Base-by-base conservation (phyloP, 1,139 yeast genomes). In the Wickerhamomyces sp. region DNA sequence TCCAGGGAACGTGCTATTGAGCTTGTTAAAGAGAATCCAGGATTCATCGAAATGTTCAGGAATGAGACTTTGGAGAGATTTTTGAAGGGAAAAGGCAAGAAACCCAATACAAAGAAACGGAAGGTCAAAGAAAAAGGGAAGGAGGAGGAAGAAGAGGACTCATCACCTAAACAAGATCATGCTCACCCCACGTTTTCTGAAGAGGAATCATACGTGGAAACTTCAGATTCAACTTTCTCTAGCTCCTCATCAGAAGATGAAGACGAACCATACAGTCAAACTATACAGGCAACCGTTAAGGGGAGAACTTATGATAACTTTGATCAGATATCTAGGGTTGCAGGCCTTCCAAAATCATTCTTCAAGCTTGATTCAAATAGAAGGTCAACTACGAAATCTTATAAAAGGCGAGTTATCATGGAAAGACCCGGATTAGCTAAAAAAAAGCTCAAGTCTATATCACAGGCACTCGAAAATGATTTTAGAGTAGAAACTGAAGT, bases 301-400 rank as follows among this genome's bases (percentile, higher is more conserved):
- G 57, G 57, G 8, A 46, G 44, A 34, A 22, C 36, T 0, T 52
- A 52, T 35, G 45, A 38, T 8, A 43, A 39, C 29, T 14, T 48
- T 7, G 44, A 50, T 7, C 46, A 46, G 19, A 36, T 52, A 9
- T 39, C 55, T 1, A 37, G 46, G 13, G 48, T 42, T 0, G 45
- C 57, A 10, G 42, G 44, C 6, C 42, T 52, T 4, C 57, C 57
- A 3, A 50, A 39, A 32, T 48, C 54, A 3, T 52, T 42, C 35
- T 52, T 49, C 31, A 45, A 52, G n/a, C n/a, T n/a, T n/a, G n/a
- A n/a, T 5, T 27, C 35, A 28, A 41, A 45, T 13, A 28, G 29
- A 33, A 14, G 30, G 18, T 18, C 30, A 17, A 10, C 15, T 29
- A 32, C 19, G 12, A 19, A 19, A 4, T 2, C 29, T 8, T 36